phyloP scores from a whole-genome alignment of 2,329 filamentous ascomycete genomes.

The Fusarium metavorans region DNA sequence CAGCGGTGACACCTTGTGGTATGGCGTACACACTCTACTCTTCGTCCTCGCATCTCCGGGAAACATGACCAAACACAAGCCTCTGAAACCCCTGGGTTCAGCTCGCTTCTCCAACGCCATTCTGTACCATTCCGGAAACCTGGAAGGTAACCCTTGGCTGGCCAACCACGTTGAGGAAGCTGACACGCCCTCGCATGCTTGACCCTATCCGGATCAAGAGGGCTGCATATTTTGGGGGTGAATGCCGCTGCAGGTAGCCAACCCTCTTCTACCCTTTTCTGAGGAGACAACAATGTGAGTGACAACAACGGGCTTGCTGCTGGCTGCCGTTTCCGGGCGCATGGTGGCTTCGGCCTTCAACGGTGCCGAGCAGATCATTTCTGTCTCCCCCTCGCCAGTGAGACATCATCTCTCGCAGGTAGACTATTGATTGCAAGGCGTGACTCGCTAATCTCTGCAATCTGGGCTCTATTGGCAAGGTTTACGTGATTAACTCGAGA shows the following conservation, averaged over 20 bases:
- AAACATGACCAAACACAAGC: not conserved
- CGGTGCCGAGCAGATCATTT: not conserved
- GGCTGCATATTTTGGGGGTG: not conserved
- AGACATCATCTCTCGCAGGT: not conserved
- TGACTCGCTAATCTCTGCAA: not conserved
- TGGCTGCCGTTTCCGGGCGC: not conserved
- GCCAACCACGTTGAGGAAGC: not conserved
- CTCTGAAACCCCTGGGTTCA: not conserved
- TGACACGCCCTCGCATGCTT: not conserved
- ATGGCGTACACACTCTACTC: not conserved
- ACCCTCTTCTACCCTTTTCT: not conserved
- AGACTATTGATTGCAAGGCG: not conserved
- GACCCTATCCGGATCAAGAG: not conserved
- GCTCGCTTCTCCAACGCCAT: not conserved
- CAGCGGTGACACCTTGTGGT: not conserved
- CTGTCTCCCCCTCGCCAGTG: not conserved
- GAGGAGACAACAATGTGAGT: not conserved
- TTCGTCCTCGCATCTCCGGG: not conserved
- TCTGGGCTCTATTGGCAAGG: not conserved
- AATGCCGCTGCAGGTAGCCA: not conserved
- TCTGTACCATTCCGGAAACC: not conserved
- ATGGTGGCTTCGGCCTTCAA: not conserved
- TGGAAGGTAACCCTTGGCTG: not conserved
- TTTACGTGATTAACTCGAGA: not conserved
- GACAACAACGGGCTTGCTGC: not conserved